Base-by-base conservation (phyloP, 345 rosid genomes). In the Zanthoxylum bungeanum region DNA sequence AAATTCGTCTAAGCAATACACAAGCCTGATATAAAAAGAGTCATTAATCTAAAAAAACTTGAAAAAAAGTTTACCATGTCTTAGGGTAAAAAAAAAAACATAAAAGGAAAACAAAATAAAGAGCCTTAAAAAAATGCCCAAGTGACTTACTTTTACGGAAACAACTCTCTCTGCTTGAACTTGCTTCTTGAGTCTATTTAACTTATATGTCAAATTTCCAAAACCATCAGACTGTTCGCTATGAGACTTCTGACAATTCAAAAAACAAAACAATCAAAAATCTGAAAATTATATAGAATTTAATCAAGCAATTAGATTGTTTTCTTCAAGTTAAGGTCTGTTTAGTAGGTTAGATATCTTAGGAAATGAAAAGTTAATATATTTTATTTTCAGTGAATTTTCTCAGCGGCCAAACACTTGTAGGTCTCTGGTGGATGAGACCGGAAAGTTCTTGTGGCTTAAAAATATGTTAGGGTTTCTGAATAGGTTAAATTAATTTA, bases 101-200 rank as follows among this genome's bases (percentile, higher is more conserved):
- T 4, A 25, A 11, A 49, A 7, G 17, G 2, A 44, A 17, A 1
- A 42, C 22, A n/a, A n/a, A 2, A 5, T 37, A 50, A 47, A 66
- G 7, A 21, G 5, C 50, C 61, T 33, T 39, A 40, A 16, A 51
- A 22, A 44, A 37, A 39, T 22, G 25, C 27, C n/a, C 17, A 57
- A 60, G 25, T 7, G 66, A 67, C 77, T 85, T 81, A 92, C 98
- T 80, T 86, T 83, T 46, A 92, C 28, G 4, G 83, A 86, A 76
- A 34, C 73, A 77, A 55, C 76, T 78, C 99, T 85, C 61, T 92
- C 92, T 22, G 81, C 85, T 73, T 94, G 97, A 81, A 92, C 89
- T 82, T 90, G 82, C 88, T 44, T 85, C 74, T 78, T 85, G 67
- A 94, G 97, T 81, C 85, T 89, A 85, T 71, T 82, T 78, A 94